phyloP scores from a whole-genome alignment of 805 yeast genomes.

The Ogataea minuta region DNA sequence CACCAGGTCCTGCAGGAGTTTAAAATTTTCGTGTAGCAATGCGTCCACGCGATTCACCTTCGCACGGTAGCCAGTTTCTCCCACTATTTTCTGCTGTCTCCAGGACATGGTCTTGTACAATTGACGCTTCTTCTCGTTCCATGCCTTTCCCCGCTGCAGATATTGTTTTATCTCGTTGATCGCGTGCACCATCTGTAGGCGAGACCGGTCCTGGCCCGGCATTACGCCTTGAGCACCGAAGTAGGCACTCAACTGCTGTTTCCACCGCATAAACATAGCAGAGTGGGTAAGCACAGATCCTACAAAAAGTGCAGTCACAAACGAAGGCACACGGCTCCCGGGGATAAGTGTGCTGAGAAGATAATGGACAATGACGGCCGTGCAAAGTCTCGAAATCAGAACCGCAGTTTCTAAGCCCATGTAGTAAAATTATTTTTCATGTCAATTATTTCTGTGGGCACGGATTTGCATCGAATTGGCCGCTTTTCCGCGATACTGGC shows the following conservation, averaged over 20 bases:
- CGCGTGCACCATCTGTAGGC: slow-evolving; percentile 37
- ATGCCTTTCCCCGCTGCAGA: slow-evolving; percentile 35
- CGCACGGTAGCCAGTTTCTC: slow-evolving; percentile 49
- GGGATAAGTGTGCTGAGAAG: slow-evolving; percentile 25
- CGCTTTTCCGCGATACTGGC: slow-evolving; percentile 46
- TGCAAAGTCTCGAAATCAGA: slow-evolving; percentile 31
- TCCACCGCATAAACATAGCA: slow-evolving; percentile 22
- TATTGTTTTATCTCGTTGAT: slow-evolving; percentile 49
- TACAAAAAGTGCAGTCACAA: slow-evolving; percentile 28
- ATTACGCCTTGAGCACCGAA: slow-evolving; percentile 8
- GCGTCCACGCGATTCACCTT: slow-evolving; percentile 51
- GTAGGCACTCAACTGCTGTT: slow-evolving; percentile 9
- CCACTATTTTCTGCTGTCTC: slow-evolving; percentile 56
- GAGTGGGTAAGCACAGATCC: slow-evolving; percentile 31
- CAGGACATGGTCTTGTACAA: slow-evolving; percentile 47
- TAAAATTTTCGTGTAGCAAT: slow-evolving; percentile 46
- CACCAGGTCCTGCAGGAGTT: slow-evolving; percentile 45
- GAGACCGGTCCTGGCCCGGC: slow-evolving; percentile 13
- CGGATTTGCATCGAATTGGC: slow-evolving; percentile 49
- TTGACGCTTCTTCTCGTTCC: slow-evolving; percentile 46
- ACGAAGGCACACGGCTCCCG: slow-evolving; percentile 19
- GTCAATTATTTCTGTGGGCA: slow-evolving; percentile 37
- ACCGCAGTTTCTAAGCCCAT: slow-evolving; percentile 18
- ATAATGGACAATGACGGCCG: slow-evolving; percentile 24
- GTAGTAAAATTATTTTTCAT: slow-evolving; percentile 1